Evolutionary conservation across 108 stramenopile genomes (phyloP).

Genomic region (Skeletonema costatum): DNA sequence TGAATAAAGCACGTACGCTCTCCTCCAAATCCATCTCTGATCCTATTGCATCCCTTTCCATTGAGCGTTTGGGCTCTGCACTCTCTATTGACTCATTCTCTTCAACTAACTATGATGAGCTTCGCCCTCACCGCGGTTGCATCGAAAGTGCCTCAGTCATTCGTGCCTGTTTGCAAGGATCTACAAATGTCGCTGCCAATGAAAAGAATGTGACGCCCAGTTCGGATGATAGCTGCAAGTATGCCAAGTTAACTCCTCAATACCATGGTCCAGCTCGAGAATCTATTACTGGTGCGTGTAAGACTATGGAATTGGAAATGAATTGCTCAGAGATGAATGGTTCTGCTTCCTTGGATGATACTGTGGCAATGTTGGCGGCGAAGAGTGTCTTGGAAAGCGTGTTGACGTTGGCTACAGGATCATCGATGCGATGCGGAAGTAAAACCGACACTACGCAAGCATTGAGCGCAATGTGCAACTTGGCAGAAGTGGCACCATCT

Average conservation of each 20-base stretch:
- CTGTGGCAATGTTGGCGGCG: constrained; percentile 42
- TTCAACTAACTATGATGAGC: constrained; percentile 45
- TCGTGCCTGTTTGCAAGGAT: constrained; percentile 49
- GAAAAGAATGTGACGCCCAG: background rate
- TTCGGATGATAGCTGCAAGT: constrained; percentile 4
- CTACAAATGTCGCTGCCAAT: constrained; percentile 4
- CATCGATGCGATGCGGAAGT: background rate
- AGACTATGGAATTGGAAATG: constrained; percentile 61
- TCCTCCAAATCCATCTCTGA: constrained; percentile 36
- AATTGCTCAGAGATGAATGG: constrained; percentile 49
- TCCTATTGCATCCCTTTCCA: constrained; percentile 51
- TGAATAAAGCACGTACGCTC: constrained; percentile 12
- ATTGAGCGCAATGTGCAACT: background rate
- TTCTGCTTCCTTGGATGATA: constrained; percentile 28
- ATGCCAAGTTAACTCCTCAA: constrained; percentile 43
- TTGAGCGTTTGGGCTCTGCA: constrained; percentile 26
- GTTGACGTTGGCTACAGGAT: constrained; percentile 1
- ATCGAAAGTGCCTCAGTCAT: constrained; percentile 51
- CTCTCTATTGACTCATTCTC: constrained; percentile 36
- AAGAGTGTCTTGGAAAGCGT: constrained; percentile 21
- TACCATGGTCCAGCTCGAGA: constrained; percentile 60
- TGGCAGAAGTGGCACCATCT: constrained; percentile 14
- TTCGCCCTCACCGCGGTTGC: constrained; percentile 60
- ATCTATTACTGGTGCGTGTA: constrained; percentile 26
- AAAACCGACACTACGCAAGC: background rate